Conservation (phyloP, 768 basidiomycete genomes). For the Kwoniella dejecticola region DNA sequence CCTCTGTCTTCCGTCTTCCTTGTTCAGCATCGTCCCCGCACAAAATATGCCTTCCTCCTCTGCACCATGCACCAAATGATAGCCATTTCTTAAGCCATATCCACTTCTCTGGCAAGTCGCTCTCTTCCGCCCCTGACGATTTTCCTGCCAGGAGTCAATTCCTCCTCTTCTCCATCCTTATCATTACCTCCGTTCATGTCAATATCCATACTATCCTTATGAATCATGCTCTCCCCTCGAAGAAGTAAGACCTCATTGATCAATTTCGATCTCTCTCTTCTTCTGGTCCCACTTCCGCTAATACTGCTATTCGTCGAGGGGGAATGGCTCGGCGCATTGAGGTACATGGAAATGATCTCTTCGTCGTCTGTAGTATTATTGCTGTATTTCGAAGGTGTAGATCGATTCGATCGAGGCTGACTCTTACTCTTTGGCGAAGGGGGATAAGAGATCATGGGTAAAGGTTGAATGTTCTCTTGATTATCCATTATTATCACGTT, state of each 20-base stretch:
- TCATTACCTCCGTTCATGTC: slow-evolving; percentile 14
- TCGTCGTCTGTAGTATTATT: neutral
- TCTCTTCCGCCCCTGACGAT: neutral
- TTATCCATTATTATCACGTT: slow-evolving; percentile 21
- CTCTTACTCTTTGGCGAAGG: slow-evolving; percentile 7
- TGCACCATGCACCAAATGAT: no score
- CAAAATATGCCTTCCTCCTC: no score
- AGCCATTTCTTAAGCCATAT: slow-evolving; percentile 21
- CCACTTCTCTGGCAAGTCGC: slow-evolving; percentile 17
- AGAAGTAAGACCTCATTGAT: slow-evolving; percentile 21
- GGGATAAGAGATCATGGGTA: neutral
- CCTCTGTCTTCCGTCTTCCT: no score
- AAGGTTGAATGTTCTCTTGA: slow-evolving; percentile 41
- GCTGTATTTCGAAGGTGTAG: slow-evolving; percentile 13
- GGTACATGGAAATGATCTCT: slow-evolving; percentile 14
- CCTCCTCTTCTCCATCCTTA: slow-evolving; percentile 8
- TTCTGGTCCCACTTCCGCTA: slow-evolving; percentile 16
- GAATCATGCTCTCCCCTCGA: slow-evolving; percentile 13
- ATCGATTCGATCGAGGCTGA: slow-evolving; percentile 1
- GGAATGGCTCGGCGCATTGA: slow-evolving; percentile 10
- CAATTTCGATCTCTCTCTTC: slow-evolving; percentile 29
- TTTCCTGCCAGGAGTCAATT: slow-evolving; percentile 31
- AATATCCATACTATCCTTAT: no score
- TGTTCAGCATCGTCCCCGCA: no score
- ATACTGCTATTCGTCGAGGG: slow-evolving; percentile 8